Evolutionary conservation across 148 eudicot genomes (phyloP), one percentile per base, ranked within the genome.

Genomic region (Rhododendron simsii): DNA sequence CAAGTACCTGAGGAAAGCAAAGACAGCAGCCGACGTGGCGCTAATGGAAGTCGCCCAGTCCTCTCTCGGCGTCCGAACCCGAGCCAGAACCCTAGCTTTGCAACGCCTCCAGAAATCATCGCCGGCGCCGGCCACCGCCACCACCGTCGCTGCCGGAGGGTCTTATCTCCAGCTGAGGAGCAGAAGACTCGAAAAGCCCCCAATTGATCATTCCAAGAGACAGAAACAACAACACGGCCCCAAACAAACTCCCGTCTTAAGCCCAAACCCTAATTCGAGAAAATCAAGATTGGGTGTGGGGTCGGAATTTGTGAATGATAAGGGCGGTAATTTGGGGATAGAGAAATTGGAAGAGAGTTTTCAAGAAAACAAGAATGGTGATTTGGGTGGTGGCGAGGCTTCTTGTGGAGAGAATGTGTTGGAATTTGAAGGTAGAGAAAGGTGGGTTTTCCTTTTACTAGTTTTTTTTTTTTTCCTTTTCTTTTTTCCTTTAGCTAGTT

Each of bases 51-150:
- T 80, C 9, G 63, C 89, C 44, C 87, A 53, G 71, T 82, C 89
- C 18, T 73, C 86, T 77, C 82, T 87, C 16, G 92, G 93, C 3
- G 93, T 91, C 2, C 81, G 85, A 2, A 91, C 93, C 18, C 86
- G 93, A 16, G 93, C 93, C 30, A 88, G 86, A 86, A 87, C 93
- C 86, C 89, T 88, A 67, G 93, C 93, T 77, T 39, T 88, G 21
- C 87, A 84, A 61, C 55, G 61, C 7, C 83, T 83, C 59, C 89
- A 73, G 81, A 80, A 69, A 48, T 37, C 71, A 28, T 7, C 10
- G 8, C 10, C 26, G 0, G 18, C 67, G n/a, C 26, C 73, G 73
- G 30, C 69, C 11, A 57, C 18, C 20, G 14, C 73, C 41, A 23
- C 77, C 3, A 50, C 74, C 78, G 37, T 81, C 51, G 61, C 85